Evolutionary conservation across 2,329 filamentous ascomycete species (phyloP).

Genomic region (Leptoxyphium fumago): DNA sequence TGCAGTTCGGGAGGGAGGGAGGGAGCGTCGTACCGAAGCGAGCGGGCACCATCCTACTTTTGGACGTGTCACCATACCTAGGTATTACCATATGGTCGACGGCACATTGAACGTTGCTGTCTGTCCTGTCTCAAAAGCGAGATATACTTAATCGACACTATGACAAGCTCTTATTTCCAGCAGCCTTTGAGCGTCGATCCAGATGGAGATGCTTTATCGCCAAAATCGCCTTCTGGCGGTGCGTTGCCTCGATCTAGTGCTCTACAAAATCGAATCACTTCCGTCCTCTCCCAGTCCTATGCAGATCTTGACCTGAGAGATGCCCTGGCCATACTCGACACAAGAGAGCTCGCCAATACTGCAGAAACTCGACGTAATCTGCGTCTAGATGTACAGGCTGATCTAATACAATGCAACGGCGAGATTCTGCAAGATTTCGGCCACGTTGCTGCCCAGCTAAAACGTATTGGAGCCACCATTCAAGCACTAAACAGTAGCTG

Average conservation of each 20-base stretch:
- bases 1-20: too few relatives aligned
- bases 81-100: too few relatives aligned
- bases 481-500: slow-evolving; percentile 66
- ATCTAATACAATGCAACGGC: slow-evolving; percentile 86
- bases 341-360: slow-evolving; percentile 55
- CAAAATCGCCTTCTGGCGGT: not conserved
- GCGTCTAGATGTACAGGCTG: slow-evolving; percentile 71
- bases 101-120: too few relatives aligned
- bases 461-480: slow-evolving; percentile 67
- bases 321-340: slow-evolving; percentile 64
- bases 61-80: too few relatives aligned
- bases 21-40: too few relatives aligned
- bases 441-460: slow-evolving; percentile 80
- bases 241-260: slow-evolving; percentile 40
- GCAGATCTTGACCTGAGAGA: slow-evolving; percentile 84
- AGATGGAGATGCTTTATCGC: not conserved
- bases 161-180: not conserved
- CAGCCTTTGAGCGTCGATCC: not conserved
- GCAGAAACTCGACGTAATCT: slow-evolving; percentile 65
- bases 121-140: too few relatives aligned
- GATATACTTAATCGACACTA: not conserved
- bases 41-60: too few relatives aligned
- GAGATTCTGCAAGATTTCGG: slow-evolving; percentile 81
- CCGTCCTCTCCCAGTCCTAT: slow-evolving; percentile 80
- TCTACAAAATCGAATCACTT: slow-evolving; percentile 66